These are phyloP conservation scores for Globisporangium mamillatum DNA, from an alignment of 352 stramenopile genomes.

Conservation along the genomic window DNA sequence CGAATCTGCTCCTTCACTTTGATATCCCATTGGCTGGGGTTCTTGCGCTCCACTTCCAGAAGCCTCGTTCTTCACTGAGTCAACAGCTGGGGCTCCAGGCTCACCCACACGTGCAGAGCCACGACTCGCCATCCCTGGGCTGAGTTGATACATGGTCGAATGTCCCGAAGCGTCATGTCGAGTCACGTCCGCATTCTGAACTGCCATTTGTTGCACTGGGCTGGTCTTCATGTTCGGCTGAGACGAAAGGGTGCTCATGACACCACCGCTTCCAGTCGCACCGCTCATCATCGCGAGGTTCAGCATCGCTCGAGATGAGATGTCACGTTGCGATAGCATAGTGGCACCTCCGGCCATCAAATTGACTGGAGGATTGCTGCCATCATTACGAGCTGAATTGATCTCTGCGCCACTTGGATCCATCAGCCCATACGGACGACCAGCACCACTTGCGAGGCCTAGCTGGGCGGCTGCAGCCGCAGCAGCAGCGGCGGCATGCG, in stretches of 20 bases:
- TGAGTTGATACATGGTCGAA: conserved; percentile 18
- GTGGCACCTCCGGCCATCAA: conserved; percentile 19
- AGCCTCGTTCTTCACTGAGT: conserved; percentile 8
- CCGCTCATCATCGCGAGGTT: conserved; percentile 53
- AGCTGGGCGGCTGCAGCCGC: conserved; percentile 23
- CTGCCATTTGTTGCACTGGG: conserved; percentile 12
- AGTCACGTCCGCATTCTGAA: conserved; percentile 4
- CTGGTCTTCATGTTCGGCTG: conserved; percentile 17
- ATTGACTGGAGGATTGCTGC: neutral
- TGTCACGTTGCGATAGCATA: conserved; percentile 36
- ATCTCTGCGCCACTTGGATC: conserved; percentile 18
- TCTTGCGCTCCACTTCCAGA: neutral
- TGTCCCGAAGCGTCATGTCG: conserved; percentile 6
- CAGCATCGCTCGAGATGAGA: conserved; percentile 52
- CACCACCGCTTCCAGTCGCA: conserved; percentile 12
- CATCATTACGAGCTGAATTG: conserved; percentile 8
- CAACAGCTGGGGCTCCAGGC: neutral
- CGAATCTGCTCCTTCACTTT: neutral
- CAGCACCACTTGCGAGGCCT: conserved; percentile 21
- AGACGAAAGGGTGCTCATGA: conserved; percentile 15
- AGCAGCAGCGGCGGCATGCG: conserved; percentile 20
- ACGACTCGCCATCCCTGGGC: neutral
- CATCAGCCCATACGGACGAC: conserved; percentile 26
- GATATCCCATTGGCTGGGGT: neutral
- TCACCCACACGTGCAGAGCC: neutral